Evolutionary conservation across 1,284 basidiomycete genomes (phyloP).

Genomic region (Agaricales sp.): DNA sequence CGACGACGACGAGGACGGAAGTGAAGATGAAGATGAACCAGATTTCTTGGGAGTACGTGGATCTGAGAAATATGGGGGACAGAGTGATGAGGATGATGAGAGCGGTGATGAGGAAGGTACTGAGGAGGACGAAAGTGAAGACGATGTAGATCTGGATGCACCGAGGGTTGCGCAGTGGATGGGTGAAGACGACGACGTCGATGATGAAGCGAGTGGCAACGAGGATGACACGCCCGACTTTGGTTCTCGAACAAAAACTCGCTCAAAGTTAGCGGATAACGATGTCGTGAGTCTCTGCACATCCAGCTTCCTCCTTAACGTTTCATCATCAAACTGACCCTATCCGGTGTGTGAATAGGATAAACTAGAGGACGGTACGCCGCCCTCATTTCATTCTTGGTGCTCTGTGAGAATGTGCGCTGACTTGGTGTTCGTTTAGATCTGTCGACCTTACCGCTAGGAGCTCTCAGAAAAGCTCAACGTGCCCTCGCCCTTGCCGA

Average conservation of each 20-base stretch:
- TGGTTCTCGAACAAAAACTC: slow-evolving; percentile 9
- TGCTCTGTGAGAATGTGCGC: slow-evolving; percentile 8
- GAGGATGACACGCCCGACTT: slow-evolving; percentile 19
- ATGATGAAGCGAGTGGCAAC: slow-evolving; percentile 16
- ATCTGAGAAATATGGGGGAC: neutral
- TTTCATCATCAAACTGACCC: slow-evolving; percentile 14
- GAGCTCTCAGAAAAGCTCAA: slow-evolving; percentile 58
- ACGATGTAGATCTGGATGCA: slow-evolving; percentile 29
- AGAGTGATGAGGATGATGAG: neutral
- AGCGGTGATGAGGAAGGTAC: slow-evolving; percentile 10
- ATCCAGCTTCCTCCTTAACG: slow-evolving; percentile 22
- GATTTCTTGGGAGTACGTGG: neutral
- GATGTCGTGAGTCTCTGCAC: slow-evolving; percentile 7
- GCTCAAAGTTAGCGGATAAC: neutral
- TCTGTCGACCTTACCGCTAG: slow-evolving; percentile 49
- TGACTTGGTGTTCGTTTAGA: slow-evolving; percentile 21
- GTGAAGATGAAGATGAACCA: neutral
- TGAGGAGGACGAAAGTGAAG: slow-evolving; percentile 18
- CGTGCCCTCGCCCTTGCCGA: slow-evolving; percentile 34
- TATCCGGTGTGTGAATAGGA: too few relatives aligned
- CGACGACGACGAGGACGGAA: neutral
- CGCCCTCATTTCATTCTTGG: slow-evolving; percentile 5
- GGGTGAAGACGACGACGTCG: slow-evolving; percentile 36
- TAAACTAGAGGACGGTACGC: slow-evolving; percentile 23
- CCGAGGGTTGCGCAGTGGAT: slow-evolving; percentile 47